Conservation (phyloP, 768 basidiomycete genomes). For the Termitomyces sp. region DNA sequence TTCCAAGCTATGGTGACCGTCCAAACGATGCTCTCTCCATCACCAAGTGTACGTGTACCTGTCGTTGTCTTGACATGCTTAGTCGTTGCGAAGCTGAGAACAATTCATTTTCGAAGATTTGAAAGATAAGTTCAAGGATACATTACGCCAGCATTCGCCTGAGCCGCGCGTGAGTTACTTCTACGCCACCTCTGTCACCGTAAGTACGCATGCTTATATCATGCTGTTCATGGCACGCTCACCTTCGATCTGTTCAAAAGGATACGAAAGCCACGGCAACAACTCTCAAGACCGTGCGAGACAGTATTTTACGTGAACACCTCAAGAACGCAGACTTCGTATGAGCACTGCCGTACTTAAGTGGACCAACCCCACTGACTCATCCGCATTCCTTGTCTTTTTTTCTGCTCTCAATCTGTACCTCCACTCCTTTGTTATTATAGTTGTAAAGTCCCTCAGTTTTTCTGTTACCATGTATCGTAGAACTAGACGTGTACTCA, state of each 20-base stretch:
- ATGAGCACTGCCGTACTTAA: not conserved
- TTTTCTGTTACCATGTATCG: not conserved
- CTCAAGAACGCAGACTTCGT: slow-evolving; percentile 40
- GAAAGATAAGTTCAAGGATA: slow-evolving; percentile 43
- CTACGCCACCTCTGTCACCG: slow-evolving; percentile 58
- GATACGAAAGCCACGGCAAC: slow-evolving; percentile 53
- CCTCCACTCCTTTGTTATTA: not conserved
- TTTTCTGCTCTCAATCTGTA: not conserved
- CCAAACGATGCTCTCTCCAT: slow-evolving; percentile 53
- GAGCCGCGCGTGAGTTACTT: slow-evolving; percentile 50
- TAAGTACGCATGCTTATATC: slow-evolving; percentile 15
- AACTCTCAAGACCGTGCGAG: slow-evolving; percentile 49
- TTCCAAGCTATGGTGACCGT: slow-evolving; percentile 60
- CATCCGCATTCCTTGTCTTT: not conserved
- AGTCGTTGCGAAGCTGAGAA: not conserved
- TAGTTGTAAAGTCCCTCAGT: not conserved
- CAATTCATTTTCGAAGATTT: slow-evolving; percentile 29
- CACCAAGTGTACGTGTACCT: slow-evolving; percentile 48
- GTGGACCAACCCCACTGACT: not conserved
- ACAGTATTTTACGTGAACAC: slow-evolving; percentile 50
- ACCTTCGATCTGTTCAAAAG: slow-evolving; percentile 20
- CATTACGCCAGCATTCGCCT: slow-evolving; percentile 48
- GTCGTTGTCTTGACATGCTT: not conserved
- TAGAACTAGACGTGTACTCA: not conserved
- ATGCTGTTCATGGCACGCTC: not conserved